These are phyloP conservation scores for Lippia alba DNA, from an alignment of 305 asterid species.

Conservation along the genomic window DNA sequence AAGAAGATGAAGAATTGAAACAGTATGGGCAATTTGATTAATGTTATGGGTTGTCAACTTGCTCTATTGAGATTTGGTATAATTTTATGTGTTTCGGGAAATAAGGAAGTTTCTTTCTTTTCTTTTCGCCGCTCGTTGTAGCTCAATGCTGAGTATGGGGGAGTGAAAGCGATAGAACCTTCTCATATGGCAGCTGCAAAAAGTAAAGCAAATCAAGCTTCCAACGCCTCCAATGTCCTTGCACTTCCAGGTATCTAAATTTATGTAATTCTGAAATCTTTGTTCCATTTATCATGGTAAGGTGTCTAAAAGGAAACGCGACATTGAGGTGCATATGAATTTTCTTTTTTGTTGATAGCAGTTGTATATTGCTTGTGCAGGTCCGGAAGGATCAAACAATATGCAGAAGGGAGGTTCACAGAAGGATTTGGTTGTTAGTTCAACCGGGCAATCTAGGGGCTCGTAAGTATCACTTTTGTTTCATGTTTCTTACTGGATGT, in stretches of 20 bases:
- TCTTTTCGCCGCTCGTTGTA: constrained; percentile 34
- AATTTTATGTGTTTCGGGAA: no score
- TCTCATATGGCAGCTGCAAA: constrained; percentile 48
- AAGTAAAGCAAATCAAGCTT: constrained; percentile 52
- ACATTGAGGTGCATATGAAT: constrained; percentile 11
- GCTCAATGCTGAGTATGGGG: constrained; percentile 74
- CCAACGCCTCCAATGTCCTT: constrained; percentile 63
- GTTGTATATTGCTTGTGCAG: constrained; percentile 49
- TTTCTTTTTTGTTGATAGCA: constrained; percentile 28
- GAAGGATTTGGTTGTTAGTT: constrained; percentile 65
- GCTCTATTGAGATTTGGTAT: no score
- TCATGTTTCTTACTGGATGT: constrained; percentile 21
- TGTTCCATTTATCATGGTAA: constrained; percentile 7
- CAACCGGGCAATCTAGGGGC: constrained; percentile 59
- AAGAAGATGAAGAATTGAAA: background rate
- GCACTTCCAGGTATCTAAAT: constrained; percentile 78
- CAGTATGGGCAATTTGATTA: no score
- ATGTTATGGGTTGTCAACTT: no score
- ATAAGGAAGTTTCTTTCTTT: background rate
- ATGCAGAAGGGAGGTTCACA: constrained; percentile 49
- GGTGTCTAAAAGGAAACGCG: constrained; percentile 19
- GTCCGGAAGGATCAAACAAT: constrained; percentile 70
- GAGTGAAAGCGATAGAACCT: constrained; percentile 48
- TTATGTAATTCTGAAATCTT: constrained; percentile 12
- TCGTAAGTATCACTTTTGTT: constrained; percentile 51